Percentiles rank a stretch among this genome's conserved stretches.
Conservation (phyloP, 1,139 yeast species). For the Candida freyschussii region DNA sequence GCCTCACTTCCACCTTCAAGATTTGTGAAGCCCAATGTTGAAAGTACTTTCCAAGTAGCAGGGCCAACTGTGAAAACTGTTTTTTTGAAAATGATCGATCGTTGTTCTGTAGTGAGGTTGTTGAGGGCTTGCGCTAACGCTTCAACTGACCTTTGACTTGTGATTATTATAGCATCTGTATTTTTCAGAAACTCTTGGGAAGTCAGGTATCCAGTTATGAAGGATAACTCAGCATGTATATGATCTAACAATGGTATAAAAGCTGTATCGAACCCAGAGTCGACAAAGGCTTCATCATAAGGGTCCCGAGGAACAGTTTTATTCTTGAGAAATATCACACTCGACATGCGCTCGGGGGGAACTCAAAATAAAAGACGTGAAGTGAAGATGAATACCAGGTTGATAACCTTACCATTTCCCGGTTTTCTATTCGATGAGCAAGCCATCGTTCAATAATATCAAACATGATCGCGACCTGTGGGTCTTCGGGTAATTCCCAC, state of each 20-base stretch:
- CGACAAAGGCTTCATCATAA: conserved; percentile 40
- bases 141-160: conserved; percentile 91
- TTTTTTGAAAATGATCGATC: conserved; percentile 35
- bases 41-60: conserved; percentile 65
- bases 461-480: too few species aligned
- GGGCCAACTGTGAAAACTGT: conserved; percentile 90
- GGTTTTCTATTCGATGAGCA: too few species aligned
- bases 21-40: conserved; percentile 57
- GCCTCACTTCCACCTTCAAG: conserved; percentile 72
- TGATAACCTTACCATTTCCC: too few species aligned
- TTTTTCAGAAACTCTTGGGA: conserved; percentile 37
- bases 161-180: conserved; percentile 60
- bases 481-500: too few species aligned
- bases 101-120: conserved; percentile 17
- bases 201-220: conserved; percentile 39
- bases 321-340: conserved; percentile 51
- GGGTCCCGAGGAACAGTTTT: conserved; percentile 63
- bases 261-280: conserved; percentile 35
- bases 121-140: conserved; percentile 49
- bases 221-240: conserved; percentile 44
- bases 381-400: too few species aligned
- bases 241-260: conserved; percentile 73
- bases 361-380: too few species aligned
- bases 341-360: too few species aligned
- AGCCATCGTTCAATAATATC: too few species aligned